Evolutionary conservation across 1,284 basidiomycete genomes (phyloP).

Genomic region (Agaricales sp.): DNA sequence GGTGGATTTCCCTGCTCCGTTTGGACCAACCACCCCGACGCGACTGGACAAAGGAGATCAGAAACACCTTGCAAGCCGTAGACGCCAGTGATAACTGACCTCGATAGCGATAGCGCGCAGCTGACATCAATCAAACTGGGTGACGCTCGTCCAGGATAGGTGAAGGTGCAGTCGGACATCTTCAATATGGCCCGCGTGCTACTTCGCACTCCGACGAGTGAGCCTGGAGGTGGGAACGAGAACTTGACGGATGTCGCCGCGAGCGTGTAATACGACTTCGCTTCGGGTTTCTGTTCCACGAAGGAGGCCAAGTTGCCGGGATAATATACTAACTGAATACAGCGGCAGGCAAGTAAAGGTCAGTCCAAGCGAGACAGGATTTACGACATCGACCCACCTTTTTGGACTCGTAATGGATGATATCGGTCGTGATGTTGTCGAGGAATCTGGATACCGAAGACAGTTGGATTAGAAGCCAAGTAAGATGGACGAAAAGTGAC

Average conservation of each 20-base stretch:
- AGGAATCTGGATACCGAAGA: slow-evolving; percentile 58
- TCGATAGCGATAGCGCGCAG: slow-evolving; percentile 87
- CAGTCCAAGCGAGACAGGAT: slow-evolving; percentile 11
- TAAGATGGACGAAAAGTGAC: slow-evolving; percentile 9
- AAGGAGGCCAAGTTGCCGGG: slow-evolving; percentile 90
- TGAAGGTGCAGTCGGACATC: slow-evolving; percentile 87
- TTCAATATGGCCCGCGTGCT: slow-evolving; percentile 96
- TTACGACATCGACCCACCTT: slow-evolving; percentile 39
- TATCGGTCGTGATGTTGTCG: slow-evolving; percentile 95
- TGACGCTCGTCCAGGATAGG: slow-evolving; percentile 79
- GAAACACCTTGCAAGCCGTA: slow-evolving; percentile 5
- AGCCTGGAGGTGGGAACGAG: slow-evolving; percentile 92
- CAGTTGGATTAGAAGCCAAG: slow-evolving; percentile 10
- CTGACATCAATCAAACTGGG: slow-evolving; percentile 87
- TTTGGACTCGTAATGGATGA: slow-evolving; percentile 96
- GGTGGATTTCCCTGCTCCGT: slow-evolving; percentile 94
- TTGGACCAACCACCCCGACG: slow-evolving; percentile 86
- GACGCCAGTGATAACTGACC: slow-evolving; percentile 31
- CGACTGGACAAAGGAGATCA: slow-evolving; percentile 40
- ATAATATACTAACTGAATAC: slow-evolving; percentile 79
- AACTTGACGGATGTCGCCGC: slow-evolving; percentile 95
- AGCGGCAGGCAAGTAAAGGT: slow-evolving; percentile 1
- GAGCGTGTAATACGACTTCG: slow-evolving; percentile 95
- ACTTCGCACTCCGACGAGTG: slow-evolving; percentile 95
- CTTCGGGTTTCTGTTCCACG: slow-evolving; percentile 87